Base-by-base conservation (phyloP, 1,284 basidiomycete species). In the Boletellus sp. region DNA sequence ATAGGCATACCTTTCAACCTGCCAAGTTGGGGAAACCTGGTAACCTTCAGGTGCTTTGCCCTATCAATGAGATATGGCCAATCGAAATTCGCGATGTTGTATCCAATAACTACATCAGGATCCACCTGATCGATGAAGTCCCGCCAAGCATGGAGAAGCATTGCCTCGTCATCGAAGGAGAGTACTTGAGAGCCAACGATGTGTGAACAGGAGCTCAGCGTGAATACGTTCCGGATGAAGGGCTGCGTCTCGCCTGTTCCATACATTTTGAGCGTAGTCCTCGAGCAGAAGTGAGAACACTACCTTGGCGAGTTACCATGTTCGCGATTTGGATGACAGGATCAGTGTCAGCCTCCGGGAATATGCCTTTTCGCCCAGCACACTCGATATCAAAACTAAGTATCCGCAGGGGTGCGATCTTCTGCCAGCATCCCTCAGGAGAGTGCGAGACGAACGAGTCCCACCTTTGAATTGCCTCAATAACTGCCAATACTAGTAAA, bases 341-440 rank as follows among this genome's bases (percentile, higher is more conserved):
- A 67, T 97, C 94, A 22, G 81, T 71, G 15, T 86, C 75, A 3
- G 94, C 79, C 65, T 97, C 95, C 0, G 94, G 94, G 64, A 97
- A 97, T 58, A 97, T 89, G 41, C 94, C 94, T 64, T 97, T 97
- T 19, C 95, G 79, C 24, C 94, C 94, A 0, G 94, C 95, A 71
- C 94, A 97, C 70, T 97, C 94, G 60, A 97, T 97, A 81, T 97
- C 94, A 61, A 97, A 97, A 62, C 92, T 95, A 24, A 97, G 78
- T 57, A 97, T 89, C 13, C 94, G 85, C 1, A 97, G 73, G 1
- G 94, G 94, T 0, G 95, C 94, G 48, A 94, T 86, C 54, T 84
- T 87, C 4, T 89, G 87, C 91, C 94, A 97, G 43, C 85, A 79
- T 5, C 89, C 93, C 61, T 97, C 94, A 0, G 94, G 89, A 1